Conservation (phyloP, 2,329 filamentous ascomycete genomes). For the Colletotrichum agaves region DNA sequence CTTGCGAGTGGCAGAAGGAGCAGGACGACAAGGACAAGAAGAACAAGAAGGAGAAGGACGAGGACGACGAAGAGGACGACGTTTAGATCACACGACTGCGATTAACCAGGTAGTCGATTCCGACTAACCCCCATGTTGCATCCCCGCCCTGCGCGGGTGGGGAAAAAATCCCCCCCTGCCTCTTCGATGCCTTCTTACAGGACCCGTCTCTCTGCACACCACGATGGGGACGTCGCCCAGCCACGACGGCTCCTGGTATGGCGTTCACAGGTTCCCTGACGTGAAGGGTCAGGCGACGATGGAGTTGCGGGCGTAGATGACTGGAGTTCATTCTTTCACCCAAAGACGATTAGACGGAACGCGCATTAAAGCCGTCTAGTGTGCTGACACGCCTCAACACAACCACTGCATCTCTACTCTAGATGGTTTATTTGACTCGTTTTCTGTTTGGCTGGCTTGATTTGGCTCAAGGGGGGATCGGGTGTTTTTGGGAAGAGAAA, state of each 20-base stretch:
- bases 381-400: not conserved
- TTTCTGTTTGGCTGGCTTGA: conserved; percentile 4
- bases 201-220: not conserved
- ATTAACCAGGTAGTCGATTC: not conserved
- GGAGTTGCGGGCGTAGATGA: conserved; percentile 1
- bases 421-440: conserved; percentile 19
- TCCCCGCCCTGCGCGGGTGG: not conserved
- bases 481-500: not conserved
- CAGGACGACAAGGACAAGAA: conserved; percentile 50
- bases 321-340: not conserved
- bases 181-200: not conserved
- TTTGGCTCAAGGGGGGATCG: not conserved
- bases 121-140: not conserved
- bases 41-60: conserved; percentile 35
- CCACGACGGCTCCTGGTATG: not conserved
- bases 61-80: conserved; percentile 47
- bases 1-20: conserved; percentile 63
- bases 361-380: conserved; percentile 21
- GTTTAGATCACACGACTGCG: conserved; percentile 21
- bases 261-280: not conserved
- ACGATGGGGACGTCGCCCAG: not conserved
- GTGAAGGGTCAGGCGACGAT: conserved; percentile 13
- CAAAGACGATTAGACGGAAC: conserved; percentile 30
- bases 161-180: not conserved
- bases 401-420: conserved; percentile 36